phyloP scores from a whole-genome alignment of 1,284 basidiomycete genomes.

The Chondrostereum purpureum region DNA sequence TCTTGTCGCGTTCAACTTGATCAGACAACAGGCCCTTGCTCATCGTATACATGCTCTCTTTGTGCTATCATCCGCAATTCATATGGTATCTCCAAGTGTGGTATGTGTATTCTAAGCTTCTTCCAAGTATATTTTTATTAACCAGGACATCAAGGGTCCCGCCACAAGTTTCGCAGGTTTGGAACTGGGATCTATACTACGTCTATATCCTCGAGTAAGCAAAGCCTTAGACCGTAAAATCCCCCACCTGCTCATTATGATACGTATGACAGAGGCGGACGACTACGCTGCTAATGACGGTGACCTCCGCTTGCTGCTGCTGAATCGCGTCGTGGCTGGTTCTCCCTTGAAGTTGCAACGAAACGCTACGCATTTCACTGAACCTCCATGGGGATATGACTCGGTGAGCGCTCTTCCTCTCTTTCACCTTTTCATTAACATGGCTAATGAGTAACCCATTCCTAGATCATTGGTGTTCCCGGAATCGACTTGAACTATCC shows the following conservation, averaged over 20 bases:
- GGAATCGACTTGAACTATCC: constrained; percentile 10
- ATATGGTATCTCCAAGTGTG: constrained; percentile 48
- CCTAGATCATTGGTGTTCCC: constrained; percentile 5
- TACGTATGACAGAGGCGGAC: constrained; percentile 47
- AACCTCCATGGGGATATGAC: constrained; percentile 47
- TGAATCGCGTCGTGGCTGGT: constrained; percentile 57
- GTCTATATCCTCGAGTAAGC: constrained; percentile 52
- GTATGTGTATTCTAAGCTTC: constrained; percentile 19
- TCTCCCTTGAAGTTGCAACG: constrained; percentile 39
- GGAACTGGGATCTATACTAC: constrained; percentile 58
- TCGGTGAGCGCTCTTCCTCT: constrained; percentile 34
- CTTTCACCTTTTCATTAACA: background rate
- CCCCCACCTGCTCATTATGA: too few relatives aligned
- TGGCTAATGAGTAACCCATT: constrained; percentile 3
- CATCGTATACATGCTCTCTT: constrained; percentile 38
- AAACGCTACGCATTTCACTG: constrained; percentile 38
- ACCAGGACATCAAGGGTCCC: constrained; percentile 31
- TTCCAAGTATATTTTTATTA: constrained; percentile 10
- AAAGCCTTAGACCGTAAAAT: too few relatives aligned
- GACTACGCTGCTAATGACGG: constrained; percentile 43
- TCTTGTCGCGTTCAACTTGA: constrained; percentile 48
- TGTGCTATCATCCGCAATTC: constrained; percentile 49
- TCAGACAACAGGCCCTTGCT: constrained; percentile 35
- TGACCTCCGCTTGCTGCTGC: constrained; percentile 38
- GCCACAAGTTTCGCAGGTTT: constrained; percentile 54